A percentile compares a stretch with the other conserved stretches of the same genome.
Evolutionary conservation across 805 yeast genomes (phyloP).

Genomic region (Suhomyces sp.): DNA sequence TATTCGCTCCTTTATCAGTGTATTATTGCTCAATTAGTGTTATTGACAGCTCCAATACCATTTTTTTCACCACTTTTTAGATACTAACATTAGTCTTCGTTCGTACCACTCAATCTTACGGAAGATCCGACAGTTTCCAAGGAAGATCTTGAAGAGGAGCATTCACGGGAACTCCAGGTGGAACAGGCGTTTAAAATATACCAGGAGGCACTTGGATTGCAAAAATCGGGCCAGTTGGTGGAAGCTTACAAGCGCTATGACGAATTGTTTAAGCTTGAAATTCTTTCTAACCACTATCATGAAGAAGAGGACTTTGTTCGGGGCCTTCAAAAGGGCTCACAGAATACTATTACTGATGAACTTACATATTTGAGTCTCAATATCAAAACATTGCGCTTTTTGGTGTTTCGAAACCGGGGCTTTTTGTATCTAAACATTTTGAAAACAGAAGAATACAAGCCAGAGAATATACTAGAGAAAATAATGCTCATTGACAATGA

Average conservation of each 20-base stretch:
- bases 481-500: neutral
- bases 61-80: too few species aligned
- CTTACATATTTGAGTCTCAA: slow-evolving; percentile 58
- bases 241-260: slow-evolving; percentile 57
- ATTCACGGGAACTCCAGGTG: slow-evolving; percentile 84
- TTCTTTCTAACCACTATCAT: slow-evolving; percentile 47
- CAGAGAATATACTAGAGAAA: slow-evolving; percentile 9
- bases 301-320: slow-evolving; percentile 37
- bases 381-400: slow-evolving; percentile 67
- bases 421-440: slow-evolving; percentile 54
- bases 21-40: too few species aligned
- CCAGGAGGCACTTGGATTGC: slow-evolving; percentile 64
- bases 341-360: slow-evolving; percentile 35
- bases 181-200: slow-evolving; percentile 81
- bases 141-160: slow-evolving; percentile 66
- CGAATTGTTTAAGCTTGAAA: slow-evolving; percentile 64
- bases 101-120: slow-evolving; percentile 73
- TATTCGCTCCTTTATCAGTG: neutral
- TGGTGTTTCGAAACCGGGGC: slow-evolving; percentile 81
- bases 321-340: slow-evolving; percentile 39
- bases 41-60: neutral
- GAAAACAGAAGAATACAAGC: slow-evolving; percentile 9
- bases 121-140: slow-evolving; percentile 69
- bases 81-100: slow-evolving; percentile 47
- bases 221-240: slow-evolving; percentile 47